Evolutionary conservation across 202 grass and related monocot species (phyloP).

Genomic region (Carex sylvatica): DNA sequence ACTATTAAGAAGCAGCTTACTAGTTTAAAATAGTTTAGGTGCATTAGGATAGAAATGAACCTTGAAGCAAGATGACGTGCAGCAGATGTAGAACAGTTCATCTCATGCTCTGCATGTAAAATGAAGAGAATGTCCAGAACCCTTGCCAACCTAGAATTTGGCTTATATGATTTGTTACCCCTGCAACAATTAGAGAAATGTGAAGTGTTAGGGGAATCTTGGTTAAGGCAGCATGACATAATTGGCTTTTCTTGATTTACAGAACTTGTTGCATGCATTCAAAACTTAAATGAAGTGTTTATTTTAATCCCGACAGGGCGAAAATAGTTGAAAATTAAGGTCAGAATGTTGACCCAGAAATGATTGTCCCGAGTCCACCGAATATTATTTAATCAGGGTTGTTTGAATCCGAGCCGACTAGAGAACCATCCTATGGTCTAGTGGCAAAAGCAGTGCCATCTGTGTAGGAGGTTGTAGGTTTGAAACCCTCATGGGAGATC

Average conservation of each 20-base stretch:
- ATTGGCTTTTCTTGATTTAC: background rate
- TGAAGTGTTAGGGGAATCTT: conserved; percentile 1
- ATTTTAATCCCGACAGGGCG: background rate
- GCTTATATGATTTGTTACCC: conserved; percentile 70
- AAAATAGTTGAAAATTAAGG: background rate
- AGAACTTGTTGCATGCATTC: background rate
- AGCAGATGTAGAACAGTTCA: conserved; percentile 95
- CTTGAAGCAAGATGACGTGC: conserved; percentile 97
- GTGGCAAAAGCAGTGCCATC: too few species aligned
- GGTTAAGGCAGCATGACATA: background rate
- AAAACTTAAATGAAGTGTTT: background rate
- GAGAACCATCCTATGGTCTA: too few species aligned
- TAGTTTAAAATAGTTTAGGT: conserved; percentile 3
- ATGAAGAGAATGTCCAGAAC: conserved; percentile 90
- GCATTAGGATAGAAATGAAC: conserved; percentile 34
- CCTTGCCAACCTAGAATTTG: conserved; percentile 74
- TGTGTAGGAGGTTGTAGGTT: too few species aligned
- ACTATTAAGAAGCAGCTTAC: conserved; percentile 29
- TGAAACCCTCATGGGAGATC: too few species aligned
- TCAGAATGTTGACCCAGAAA: background rate
- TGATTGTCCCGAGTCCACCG: background rate
- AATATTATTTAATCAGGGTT: background rate
- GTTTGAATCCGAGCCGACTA: background rate
- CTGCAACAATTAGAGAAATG: conserved; percentile 34
- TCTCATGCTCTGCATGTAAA: conserved; percentile 99